phyloP scores from a whole-genome alignment of 257 asterid genomes.

The Nicotiana sylvestris region DNA sequence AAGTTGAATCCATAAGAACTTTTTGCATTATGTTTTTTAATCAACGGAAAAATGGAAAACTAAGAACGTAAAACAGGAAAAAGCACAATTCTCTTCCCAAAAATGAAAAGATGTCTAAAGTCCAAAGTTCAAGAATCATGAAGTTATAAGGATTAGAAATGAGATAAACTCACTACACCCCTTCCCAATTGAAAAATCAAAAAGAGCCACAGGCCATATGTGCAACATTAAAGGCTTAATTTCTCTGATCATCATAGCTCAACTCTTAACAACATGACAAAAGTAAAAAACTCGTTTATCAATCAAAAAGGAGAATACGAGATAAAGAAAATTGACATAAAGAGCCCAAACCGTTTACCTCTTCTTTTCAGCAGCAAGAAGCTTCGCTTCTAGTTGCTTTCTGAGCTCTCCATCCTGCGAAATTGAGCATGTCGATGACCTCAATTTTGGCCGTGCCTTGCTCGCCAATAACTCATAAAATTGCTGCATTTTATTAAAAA shows the following conservation, averaged over 20 bases:
- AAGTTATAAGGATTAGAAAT: not conserved
- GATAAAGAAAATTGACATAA: not conserved
- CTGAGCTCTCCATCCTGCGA: slow-evolving; percentile 17
- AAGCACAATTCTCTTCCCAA: not conserved
- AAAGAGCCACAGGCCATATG: not conserved
- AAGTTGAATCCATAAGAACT: not conserved
- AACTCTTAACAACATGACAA: not conserved
- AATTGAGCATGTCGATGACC: slow-evolving; percentile 8
- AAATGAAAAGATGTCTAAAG: not conserved
- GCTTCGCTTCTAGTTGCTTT: slow-evolving; percentile 26
- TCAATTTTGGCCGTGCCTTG: slow-evolving; percentile 23
- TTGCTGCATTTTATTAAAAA: slow-evolving; percentile 21
- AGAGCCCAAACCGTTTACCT: slow-evolving; percentile 16
- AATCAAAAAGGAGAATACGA: not conserved
- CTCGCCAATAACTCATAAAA: slow-evolving; percentile 26
- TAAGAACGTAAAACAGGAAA: not conserved
- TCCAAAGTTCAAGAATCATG: not conserved
- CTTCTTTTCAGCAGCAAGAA: slow-evolving; percentile 33
- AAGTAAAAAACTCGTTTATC: not conserved
- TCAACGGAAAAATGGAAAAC: not conserved
- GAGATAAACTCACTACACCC: not conserved
- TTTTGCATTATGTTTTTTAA: not conserved
- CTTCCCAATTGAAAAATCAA: not conserved
- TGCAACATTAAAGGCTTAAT: not conserved
- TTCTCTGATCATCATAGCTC: not conserved